Base-by-base conservation (phyloP, 331 rosid genomes). In the Quercus lobata region DNA sequence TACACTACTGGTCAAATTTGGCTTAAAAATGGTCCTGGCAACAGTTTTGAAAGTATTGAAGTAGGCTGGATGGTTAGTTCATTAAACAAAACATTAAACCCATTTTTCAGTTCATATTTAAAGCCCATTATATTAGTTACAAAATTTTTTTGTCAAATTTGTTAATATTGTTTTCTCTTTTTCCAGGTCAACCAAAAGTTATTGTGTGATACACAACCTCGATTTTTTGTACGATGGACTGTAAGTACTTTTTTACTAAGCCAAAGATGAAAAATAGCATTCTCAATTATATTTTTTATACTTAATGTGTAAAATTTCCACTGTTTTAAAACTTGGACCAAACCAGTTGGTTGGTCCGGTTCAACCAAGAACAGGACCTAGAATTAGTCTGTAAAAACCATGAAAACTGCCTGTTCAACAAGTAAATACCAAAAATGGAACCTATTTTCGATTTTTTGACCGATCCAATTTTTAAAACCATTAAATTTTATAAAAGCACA, bases 1-100 rank as follows among this genome's bases (percentile, higher is more conserved):
- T 91, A 77, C 83, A 76, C 94, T 65, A 88, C 92, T 25, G 90
- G 91, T 46, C 89, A 91, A 82, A 80, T 91, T 1, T 88, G 88
- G 92, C 80, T 86, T 5, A 91, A 84, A 76, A 57, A 79, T 22
- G 83, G 82, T 2, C 82, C 80, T 32, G 71, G 79, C 5, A 49
- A 55, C 3, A 12, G 17, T 66, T 85, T 91, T 80, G 97, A 91
- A 27, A 91, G 90, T 12, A 76, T 90, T 0, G 97, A 90, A 83
- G 76, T 91, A 17, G 97, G 93, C 54, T 90, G 91, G 97, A 60
- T 72, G 87, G 97, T 89, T 11, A 29, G 82, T 71, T 16, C 12
- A n/a, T 49, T 58, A 5, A 22, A 2, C 19, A 2, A n/a, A 17
- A 12, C 17, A 19, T 12, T 37, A 9, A 18, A 6, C 46, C 46